Conservation (phyloP, 2,329 filamentous ascomycete genomes). For the Mycosphaerella arachidis region DNA sequence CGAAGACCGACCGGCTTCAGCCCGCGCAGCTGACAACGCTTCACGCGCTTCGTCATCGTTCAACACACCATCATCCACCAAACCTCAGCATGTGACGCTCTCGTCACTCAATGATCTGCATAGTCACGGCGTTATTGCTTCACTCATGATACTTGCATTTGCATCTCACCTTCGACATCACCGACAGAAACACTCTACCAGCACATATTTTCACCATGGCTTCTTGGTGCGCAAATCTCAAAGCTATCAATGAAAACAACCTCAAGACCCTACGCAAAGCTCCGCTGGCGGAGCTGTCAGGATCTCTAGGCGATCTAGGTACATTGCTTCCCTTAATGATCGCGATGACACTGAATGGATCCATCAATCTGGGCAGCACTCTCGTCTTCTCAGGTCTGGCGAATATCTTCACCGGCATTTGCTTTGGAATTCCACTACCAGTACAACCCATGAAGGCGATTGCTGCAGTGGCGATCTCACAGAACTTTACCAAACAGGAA, state of each 20-base stretch:
- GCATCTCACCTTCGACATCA: background rate
- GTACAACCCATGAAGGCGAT: constrained; percentile 92
- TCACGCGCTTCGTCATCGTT: background rate
- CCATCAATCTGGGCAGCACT: constrained; percentile 76
- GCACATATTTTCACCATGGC: constrained; percentile 4
- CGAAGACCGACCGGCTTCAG: background rate
- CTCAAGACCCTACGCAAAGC: constrained; percentile 51
- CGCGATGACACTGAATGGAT: constrained; percentile 70
- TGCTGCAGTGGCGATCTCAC: constrained; percentile 78
- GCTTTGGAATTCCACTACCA: constrained; percentile 84
- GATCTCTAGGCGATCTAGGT: constrained; percentile 81
- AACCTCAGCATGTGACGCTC: constrained; percentile 1
- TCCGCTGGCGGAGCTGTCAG: constrained; percentile 74
- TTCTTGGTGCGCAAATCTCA: constrained; percentile 21
- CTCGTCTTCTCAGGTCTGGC: constrained; percentile 83
- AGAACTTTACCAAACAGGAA: constrained; percentile 60
- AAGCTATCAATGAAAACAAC: constrained; percentile 44
- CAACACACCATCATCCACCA: constrained; percentile 2
- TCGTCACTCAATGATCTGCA: background rate
- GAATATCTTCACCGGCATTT: constrained; percentile 75
- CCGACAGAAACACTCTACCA: constrained; percentile 3
- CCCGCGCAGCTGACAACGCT: background rate
- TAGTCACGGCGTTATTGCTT: constrained; percentile 2
- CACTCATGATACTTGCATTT: background rate
- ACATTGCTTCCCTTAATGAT: constrained; percentile 87